Conservation (phyloP, 163 green algal genomes). For the Scenedesmus sp. region DNA sequence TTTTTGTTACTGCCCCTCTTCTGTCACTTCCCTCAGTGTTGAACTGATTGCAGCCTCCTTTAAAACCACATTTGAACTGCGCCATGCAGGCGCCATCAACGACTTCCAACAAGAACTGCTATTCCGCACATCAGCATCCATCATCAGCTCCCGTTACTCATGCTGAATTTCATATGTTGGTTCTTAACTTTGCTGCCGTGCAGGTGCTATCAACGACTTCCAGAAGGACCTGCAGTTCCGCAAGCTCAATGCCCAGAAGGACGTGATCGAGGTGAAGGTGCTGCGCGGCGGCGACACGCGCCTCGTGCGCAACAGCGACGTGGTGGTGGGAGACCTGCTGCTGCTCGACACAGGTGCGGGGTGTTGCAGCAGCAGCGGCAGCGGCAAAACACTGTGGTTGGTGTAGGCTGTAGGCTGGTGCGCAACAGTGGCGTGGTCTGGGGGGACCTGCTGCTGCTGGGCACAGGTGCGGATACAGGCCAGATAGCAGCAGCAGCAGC, state of each 20-base stretch:
- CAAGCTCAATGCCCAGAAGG: conserved; percentile 93
- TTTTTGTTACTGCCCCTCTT: too few relatives aligned
- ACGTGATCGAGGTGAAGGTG: conserved; percentile 91
- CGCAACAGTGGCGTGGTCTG: conserved; percentile 91
- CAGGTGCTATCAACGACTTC: conserved; percentile 93
- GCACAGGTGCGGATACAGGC: conserved; percentile 45
- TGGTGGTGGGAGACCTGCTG: conserved; percentile 97
- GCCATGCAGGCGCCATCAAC: too few relatives aligned
- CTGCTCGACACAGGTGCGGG: conserved; percentile 89
- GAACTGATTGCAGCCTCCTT: too few relatives aligned
- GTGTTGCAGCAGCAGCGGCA: neutral
- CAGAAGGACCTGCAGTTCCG: conserved; percentile 96
- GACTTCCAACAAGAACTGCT: too few relatives aligned
- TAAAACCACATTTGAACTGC: too few relatives aligned
- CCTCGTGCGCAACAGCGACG: conserved; percentile 83
- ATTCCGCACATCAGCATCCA: neutral
- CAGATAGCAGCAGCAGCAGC: too few relatives aligned
- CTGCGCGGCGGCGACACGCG: conserved; percentile 70
- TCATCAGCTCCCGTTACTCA: neutral
- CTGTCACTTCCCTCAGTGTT: too few relatives aligned
- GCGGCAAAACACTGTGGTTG: neutral
- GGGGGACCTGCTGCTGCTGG: conserved; percentile 95
- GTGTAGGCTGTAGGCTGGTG: conserved; percentile 57
- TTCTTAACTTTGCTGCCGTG: neutral
- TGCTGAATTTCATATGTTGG: neutral